A percentile compares a stretch with the other conserved stretches of the same genome.
These are phyloP conservation scores for Lentinus tigrinus DNA, from an alignment of 768 basidiomycete genomes.

Conservation along the genomic window DNA sequence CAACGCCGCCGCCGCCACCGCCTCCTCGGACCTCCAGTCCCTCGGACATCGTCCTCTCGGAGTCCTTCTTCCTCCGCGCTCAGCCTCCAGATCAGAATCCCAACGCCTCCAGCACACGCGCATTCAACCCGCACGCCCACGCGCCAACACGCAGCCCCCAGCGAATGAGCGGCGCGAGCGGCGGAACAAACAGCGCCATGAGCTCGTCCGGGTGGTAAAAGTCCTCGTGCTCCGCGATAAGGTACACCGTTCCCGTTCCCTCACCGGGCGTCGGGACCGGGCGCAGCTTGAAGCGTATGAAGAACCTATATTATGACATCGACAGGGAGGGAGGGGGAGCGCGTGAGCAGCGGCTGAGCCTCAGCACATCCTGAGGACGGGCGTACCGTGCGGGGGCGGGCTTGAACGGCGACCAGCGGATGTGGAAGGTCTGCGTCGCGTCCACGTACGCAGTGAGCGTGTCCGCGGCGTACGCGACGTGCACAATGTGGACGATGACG, in stretches of 20 bases:
- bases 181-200: constrained; percentile 41
- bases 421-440: constrained; percentile 51
- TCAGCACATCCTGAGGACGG: neutral
- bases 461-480: constrained; percentile 47
- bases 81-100: constrained; percentile 10
- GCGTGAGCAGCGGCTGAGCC: neutral
- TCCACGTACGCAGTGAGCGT: constrained; percentile 49
- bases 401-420: constrained; percentile 45
- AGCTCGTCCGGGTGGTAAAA: constrained; percentile 57
- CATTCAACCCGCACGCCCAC: constrained; percentile 19
- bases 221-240: constrained; percentile 58
- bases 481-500: constrained; percentile 41
- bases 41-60: too few species aligned
- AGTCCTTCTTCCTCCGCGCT: too few species aligned
- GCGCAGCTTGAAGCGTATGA: constrained; percentile 51
- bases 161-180: constrained; percentile 38
- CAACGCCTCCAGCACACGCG: constrained; percentile 8
- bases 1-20: too few species aligned
- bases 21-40: too few species aligned
- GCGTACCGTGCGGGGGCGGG: constrained; percentile 47
- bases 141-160: constrained; percentile 29
- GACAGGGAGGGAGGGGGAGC: neutral
- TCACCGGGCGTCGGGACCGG: constrained; percentile 2
- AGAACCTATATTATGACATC: too few species aligned
- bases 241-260: constrained; percentile 38